Evolutionary conservation across 164 flowering plant species (phyloP), one percentile per base, ranked within the genome.

Genomic region (Malania oleifera): DNA sequence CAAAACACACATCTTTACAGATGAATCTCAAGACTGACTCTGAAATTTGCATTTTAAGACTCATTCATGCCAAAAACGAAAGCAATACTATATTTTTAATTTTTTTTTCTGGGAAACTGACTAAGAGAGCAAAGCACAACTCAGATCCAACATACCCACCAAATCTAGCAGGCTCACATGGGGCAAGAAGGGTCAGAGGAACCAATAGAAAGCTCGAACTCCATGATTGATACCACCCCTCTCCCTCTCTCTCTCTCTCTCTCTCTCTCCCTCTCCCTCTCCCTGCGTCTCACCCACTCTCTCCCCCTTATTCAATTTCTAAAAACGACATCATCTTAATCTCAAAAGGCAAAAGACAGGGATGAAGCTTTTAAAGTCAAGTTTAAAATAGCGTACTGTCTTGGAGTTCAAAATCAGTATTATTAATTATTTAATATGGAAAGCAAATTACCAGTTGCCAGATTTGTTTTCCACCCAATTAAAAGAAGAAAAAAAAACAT

Each of bases 281-380:
- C 14, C 23, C 39, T 47, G 19, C 14, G 35, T 31, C 4, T 31
- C 35, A 31, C 9, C 35, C n/a, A 4, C 35, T 31, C 35, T 31
- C 4, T 31, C 35, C 9, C 35, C 4, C 35, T n/a, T n/a, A n/a
- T 31, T 31, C 6, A 31, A 9, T 31, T 31, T 4, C 35, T 4
- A 51, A 28, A 57, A 57, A 46, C 38, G 52, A 57, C 61, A 28
- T 64, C 61, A 49, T 64, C 34, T 39, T 56, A 48, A 49, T 37
- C 54, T 45, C 47, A 37, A 54, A 14, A 63, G 25, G 47, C 54
- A 54, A 24, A 55, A 51, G 60, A 37, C 45, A 31, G 12, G 23
- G 40, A 52, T 43, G 47, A 53, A 52, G 57, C 58, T 53, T 49
- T 61, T 28, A 25, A 62, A 34, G 7, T 34, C 11, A 34, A 34